These are phyloP conservation scores for Tetragonia tetragonoides DNA, from an alignment of 148 eudicot genomes.

Conservation along the genomic window DNA sequence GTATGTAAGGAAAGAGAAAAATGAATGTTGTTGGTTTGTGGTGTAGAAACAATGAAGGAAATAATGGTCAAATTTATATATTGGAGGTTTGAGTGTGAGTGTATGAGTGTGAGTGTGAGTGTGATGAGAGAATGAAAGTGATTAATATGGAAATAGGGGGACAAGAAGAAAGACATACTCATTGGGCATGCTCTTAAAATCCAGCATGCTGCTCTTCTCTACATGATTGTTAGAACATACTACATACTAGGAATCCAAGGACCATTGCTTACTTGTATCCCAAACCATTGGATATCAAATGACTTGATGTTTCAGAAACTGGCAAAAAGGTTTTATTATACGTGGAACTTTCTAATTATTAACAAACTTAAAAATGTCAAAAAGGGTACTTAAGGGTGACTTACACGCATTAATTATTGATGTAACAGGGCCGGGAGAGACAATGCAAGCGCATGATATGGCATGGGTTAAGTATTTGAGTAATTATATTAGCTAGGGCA, in stretches of 20 bases:
- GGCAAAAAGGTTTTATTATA: conserved; percentile 2
- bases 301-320: background rate
- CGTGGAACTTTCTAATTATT: conserved; percentile 28
- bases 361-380: background rate
- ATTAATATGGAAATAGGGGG: background rate
- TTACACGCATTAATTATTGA: conserved; percentile 20
- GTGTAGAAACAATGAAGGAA: background rate
- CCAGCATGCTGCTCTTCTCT: conserved; percentile 19
- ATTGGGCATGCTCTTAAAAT: conserved; percentile 16
- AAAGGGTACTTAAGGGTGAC: background rate
- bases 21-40: background rate
- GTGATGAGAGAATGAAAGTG: background rate
- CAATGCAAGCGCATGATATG: background rate
- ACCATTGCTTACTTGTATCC: background rate
- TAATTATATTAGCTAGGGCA: conserved; percentile 22
- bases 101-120: background rate
- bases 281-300: too few species aligned
- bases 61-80: background rate
- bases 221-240: background rate
- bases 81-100: too few species aligned
- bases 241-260: conserved; percentile 21
- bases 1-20: background rate
- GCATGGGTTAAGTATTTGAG: conserved; percentile 15
- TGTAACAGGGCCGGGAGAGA: background rate
- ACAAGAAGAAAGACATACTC: conserved; percentile 9